A percentile compares a stretch with the other conserved stretches of the same genome.
These are phyloP conservation scores for Thalassiosira mediterranea DNA, from an alignment of 352 stramenopile genomes.

Conservation along the genomic window DNA sequence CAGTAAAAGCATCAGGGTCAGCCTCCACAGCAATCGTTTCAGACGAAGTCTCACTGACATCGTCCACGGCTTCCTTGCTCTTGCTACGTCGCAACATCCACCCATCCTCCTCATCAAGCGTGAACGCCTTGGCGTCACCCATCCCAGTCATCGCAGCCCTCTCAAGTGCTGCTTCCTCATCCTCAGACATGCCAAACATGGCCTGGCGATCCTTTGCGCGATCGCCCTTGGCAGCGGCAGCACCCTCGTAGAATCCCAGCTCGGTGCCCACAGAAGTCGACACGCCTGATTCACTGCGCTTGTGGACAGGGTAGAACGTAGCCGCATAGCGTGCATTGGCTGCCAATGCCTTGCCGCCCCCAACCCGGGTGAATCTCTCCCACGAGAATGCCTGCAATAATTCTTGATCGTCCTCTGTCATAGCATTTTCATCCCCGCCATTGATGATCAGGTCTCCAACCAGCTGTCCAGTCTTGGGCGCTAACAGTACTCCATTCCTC, in stretches of 20 bases:
- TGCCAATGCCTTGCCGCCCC: constrained; percentile 57
- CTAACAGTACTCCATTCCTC: constrained; percentile 87
- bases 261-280: constrained; percentile 77
- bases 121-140: constrained; percentile 64
- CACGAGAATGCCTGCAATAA: constrained; percentile 76
- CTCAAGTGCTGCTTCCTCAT: constrained; percentile 67
- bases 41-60: constrained; percentile 3
- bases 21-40: constrained; percentile 24
- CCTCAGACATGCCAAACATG: constrained; percentile 52
- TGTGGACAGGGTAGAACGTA: constrained; percentile 77
- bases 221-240: constrained; percentile 65
- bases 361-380: constrained; percentile 72
- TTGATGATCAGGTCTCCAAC: constrained; percentile 78
- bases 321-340: constrained; percentile 77
- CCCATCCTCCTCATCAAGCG: constrained; percentile 31
- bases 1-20: constrained; percentile 44
- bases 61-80: constrained; percentile 11
- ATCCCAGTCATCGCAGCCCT: constrained; percentile 61
- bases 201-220: constrained; percentile 61
- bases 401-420: constrained; percentile 52
- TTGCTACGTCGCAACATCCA: constrained; percentile 20
- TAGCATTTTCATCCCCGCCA: constrained; percentile 34
- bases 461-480: constrained; percentile 85
- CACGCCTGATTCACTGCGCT: constrained; percentile 59
- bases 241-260: constrained; percentile 81